Conservation (phyloP, 257 asterid species). For the Orobanche coerulescens region DNA sequence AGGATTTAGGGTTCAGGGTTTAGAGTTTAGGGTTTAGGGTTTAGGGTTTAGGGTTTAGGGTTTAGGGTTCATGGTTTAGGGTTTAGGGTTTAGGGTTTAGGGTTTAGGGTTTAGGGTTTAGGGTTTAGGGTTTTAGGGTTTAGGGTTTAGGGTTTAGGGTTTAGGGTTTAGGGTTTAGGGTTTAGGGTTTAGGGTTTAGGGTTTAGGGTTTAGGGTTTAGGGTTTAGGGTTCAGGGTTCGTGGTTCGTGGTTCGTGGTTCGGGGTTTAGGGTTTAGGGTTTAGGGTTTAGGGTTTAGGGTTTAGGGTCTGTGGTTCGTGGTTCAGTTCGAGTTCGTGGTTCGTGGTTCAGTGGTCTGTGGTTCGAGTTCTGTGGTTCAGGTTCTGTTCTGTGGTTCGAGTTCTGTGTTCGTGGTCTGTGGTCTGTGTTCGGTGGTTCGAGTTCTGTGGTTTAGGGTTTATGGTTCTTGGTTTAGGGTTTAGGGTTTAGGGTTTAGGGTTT, state of each 20-base stretch:
- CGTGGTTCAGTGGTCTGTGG: background rate
- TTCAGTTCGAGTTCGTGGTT: constrained; percentile 14
- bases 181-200: constrained; percentile 22
- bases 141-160: constrained; percentile 19
- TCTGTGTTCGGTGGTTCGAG: background rate
- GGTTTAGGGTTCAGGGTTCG: constrained; percentile 14
- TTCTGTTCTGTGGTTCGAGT: background rate
- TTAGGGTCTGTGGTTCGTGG: background rate
- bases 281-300: constrained; percentile 22
- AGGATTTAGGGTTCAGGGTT: constrained; percentile 19
- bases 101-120: constrained; percentile 20
- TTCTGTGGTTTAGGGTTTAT: background rate
- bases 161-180: constrained; percentile 22
- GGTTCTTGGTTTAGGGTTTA: background rate
- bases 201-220: constrained; percentile 20
- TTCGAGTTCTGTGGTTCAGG: background rate
- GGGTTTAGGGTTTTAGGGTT: constrained; percentile 22
- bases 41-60: constrained; percentile 22
- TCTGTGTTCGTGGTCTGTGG: background rate
- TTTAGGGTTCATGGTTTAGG: constrained; percentile 21
- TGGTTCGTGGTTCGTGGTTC: constrained; percentile 6
- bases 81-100: constrained; percentile 23
- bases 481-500: background rate
- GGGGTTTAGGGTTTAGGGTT: constrained; percentile 25
- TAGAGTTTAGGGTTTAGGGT: constrained; percentile 23